These are phyloP conservation scores for Leccinum broughii DNA, from an alignment of 768 basidiomycete genomes.

Conservation along the genomic window DNA sequence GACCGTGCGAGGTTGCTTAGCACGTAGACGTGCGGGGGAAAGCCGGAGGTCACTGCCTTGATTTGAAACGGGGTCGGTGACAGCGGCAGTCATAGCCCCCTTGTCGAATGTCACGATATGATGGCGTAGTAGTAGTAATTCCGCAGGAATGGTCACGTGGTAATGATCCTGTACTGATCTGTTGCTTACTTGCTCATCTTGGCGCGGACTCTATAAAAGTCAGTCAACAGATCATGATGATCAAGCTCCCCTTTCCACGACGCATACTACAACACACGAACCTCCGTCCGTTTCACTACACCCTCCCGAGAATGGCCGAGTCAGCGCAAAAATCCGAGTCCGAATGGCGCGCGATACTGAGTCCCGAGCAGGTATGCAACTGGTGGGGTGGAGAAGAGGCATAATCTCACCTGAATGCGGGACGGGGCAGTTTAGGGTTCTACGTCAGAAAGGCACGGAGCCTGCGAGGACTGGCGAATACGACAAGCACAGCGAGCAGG, in stretches of 20 bases:
- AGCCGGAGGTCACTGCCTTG: background rate
- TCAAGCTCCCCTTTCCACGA: background rate
- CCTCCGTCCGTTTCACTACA: slow-evolving; percentile 9
- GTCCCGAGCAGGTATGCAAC: slow-evolving; percentile 68
- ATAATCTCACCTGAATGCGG: background rate
- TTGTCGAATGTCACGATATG: background rate
- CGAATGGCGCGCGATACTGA: slow-evolving; percentile 84
- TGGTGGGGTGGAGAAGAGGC: background rate
- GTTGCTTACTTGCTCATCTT: too few relatives aligned
- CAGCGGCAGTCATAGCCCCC: too few relatives aligned
- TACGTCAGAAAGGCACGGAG: slow-evolving; percentile 90
- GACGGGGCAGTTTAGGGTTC: slow-evolving; percentile 67
- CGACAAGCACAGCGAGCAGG: slow-evolving; percentile 63
- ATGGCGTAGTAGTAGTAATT: background rate
- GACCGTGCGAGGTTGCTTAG: background rate
- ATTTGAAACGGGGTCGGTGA: background rate
- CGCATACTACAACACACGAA: background rate
- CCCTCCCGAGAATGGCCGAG: slow-evolving; percentile 18
- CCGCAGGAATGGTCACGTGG: too few relatives aligned
- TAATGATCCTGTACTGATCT: too few relatives aligned
- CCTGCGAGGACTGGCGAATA: slow-evolving; percentile 74
- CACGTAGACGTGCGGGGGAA: background rate
- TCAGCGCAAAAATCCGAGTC: slow-evolving; percentile 54
- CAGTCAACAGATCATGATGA: background rate
- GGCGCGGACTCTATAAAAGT: background rate